phyloP scores from a whole-genome alignment of 1,284 basidiomycete genomes.

The Agaricales sp. region DNA sequence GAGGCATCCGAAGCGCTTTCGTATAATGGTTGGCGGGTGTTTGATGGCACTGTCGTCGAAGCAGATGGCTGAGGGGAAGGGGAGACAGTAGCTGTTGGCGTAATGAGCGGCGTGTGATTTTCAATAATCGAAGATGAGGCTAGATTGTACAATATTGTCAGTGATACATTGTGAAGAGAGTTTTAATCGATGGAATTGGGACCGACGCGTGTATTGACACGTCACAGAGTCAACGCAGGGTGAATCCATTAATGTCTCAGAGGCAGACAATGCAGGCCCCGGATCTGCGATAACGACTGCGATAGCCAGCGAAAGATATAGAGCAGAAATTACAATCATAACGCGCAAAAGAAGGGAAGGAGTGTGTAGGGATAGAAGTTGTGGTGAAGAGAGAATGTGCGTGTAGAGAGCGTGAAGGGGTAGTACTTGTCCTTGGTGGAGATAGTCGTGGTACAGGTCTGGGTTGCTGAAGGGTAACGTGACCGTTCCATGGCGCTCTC shows the following conservation, averaged over 20 bases:
- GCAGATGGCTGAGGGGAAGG: neutral
- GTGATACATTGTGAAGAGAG: too few relatives aligned
- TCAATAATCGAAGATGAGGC: neutral
- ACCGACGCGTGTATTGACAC: neutral
- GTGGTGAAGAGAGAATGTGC: neutral
- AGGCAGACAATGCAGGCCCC: too few relatives aligned
- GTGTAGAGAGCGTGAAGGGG: neutral
- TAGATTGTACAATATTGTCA: neutral
- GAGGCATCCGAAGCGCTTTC: too few relatives aligned
- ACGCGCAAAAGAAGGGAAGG: neutral
- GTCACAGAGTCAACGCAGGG: neutral
- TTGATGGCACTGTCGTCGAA: neutral
- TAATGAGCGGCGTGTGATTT: neutral
- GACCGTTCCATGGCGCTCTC: neutral
- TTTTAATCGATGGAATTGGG: too few relatives aligned
- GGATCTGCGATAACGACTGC: neutral
- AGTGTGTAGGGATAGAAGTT: neutral
- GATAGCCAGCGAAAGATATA: neutral
- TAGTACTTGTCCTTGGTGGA: neutral
- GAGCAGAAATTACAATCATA: neutral
- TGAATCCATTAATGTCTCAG: neutral
- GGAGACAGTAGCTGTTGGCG: neutral
- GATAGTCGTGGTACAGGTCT: neutral
- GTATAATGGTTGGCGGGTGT: too few relatives aligned
- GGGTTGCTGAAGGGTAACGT: neutral